These are phyloP conservation scores for Musa troglodytarum DNA, from an alignment of 176 grass and related monocot species.

Conservation along the genomic window DNA sequence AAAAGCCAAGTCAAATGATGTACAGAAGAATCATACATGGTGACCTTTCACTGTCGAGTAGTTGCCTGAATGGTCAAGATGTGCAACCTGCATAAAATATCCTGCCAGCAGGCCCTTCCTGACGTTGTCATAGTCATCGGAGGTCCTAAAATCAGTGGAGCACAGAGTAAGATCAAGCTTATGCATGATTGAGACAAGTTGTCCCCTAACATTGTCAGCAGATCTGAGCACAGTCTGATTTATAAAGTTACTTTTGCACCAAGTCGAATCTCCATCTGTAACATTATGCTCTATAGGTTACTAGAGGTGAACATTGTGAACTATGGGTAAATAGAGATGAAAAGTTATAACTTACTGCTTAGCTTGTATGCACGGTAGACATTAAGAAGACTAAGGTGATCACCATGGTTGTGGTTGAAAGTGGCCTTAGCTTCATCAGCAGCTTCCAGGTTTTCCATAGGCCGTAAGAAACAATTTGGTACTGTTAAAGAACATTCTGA, in stretches of 20 bases:
- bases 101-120: slow-evolving; percentile 17
- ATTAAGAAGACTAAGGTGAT: slow-evolving; percentile 27
- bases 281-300: neutral
- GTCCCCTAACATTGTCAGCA: slow-evolving; percentile 6
- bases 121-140: neutral
- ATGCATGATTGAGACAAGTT: slow-evolving; percentile 3
- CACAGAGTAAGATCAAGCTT: slow-evolving; percentile 5
- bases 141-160: slow-evolving; percentile 2
- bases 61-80: neutral
- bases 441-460: slow-evolving; percentile 13
- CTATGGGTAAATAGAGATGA: neutral
- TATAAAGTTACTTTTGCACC: slow-evolving; percentile 22
- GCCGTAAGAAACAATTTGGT: slow-evolving; percentile 21
- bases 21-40: slow-evolving; percentile 6
- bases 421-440: slow-evolving; percentile 10
- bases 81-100: slow-evolving; percentile 24
- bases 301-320: neutral
- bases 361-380: slow-evolving; percentile 16
- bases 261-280: slow-evolving; percentile 15
- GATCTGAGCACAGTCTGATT: slow-evolving; percentile 9
- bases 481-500: slow-evolving; percentile 6
- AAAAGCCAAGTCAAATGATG: neutral
- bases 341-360: slow-evolving; percentile 7
- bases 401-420: slow-evolving; percentile 16
- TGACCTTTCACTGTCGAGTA: slow-evolving; percentile 8